These are phyloP conservation scores for Pholiota conissans DNA, from an alignment of 768 basidiomycete genomes.

Conservation along the genomic window DNA sequence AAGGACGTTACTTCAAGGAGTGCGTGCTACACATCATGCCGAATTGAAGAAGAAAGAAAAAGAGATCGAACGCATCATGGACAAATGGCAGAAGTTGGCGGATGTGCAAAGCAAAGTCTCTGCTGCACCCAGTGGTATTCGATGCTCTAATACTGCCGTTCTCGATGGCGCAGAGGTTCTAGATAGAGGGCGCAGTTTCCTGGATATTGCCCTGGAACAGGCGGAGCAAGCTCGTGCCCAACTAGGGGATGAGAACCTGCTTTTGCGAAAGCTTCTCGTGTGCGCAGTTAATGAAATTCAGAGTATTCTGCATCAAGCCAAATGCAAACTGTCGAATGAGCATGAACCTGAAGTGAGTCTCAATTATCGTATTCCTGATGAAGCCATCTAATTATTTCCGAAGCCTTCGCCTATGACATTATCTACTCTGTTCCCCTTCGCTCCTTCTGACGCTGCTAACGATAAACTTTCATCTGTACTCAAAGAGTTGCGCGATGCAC, in stretches of 20 bases:
- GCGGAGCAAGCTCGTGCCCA: slow-evolving; percentile 66
- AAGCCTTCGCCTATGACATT: slow-evolving; percentile 47
- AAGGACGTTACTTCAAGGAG: slow-evolving; percentile 63
- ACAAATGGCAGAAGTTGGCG: slow-evolving; percentile 71
- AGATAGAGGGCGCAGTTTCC: slow-evolving; percentile 52
- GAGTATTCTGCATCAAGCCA: slow-evolving; percentile 48
- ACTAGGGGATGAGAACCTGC: slow-evolving; percentile 64
- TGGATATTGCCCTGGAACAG: slow-evolving; percentile 71
- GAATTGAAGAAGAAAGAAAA: slow-evolving; percentile 84
- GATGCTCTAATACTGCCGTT: slow-evolving; percentile 51
- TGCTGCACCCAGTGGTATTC: slow-evolving; percentile 48
- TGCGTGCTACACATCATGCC: slow-evolving; percentile 65
- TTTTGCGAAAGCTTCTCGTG: slow-evolving; percentile 60
- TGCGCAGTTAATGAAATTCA: slow-evolving; percentile 67
- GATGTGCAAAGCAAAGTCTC: slow-evolving; percentile 67
- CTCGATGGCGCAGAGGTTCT: slow-evolving; percentile 43
- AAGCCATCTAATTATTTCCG: slow-evolving; percentile 7
- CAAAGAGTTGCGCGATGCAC: slow-evolving; percentile 35
- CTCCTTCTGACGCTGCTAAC: slow-evolving; percentile 47
- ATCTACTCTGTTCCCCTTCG: slow-evolving; percentile 53
- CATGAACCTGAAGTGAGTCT: slow-evolving; percentile 43
- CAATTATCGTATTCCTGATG: slow-evolving; percentile 1
- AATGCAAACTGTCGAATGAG: slow-evolving; percentile 26
- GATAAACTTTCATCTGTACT: slow-evolving; percentile 49
- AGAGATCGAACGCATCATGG: slow-evolving; percentile 71